These are phyloP conservation scores for Vaccinium darrowii DNA, from an alignment of 148 eudicot species.

Conservation along the genomic window DNA sequence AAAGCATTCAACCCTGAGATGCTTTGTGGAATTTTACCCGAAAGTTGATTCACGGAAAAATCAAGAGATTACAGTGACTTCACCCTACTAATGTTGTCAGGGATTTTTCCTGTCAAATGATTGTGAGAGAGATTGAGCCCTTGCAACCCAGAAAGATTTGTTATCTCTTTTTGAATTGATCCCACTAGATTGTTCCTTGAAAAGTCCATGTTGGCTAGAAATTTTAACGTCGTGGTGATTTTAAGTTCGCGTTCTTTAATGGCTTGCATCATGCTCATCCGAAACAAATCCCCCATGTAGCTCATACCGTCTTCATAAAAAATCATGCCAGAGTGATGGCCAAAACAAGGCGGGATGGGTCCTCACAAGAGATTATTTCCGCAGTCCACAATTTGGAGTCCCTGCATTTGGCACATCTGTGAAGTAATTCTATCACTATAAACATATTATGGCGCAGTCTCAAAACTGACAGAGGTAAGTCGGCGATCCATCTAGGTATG, in stretches of 20 bases:
- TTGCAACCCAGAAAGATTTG: constrained; percentile 16
- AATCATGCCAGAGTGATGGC: constrained; percentile 20
- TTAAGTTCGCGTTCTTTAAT: constrained; percentile 22
- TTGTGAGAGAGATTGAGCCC: constrained; percentile 32
- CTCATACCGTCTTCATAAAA: neutral
- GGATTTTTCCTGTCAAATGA: too few relatives aligned
- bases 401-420: neutral
- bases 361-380: constrained; percentile 33
- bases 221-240: constrained; percentile 11
- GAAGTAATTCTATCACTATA: neutral
- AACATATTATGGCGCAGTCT: neutral
- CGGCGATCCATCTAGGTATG: too few relatives aligned
- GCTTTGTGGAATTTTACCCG: too few relatives aligned
- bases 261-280: neutral
- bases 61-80: too few relatives aligned
- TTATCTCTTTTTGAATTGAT: constrained; percentile 31
- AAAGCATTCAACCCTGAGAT: too few relatives aligned
- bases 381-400: constrained; percentile 30
- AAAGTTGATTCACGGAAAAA: too few relatives aligned
- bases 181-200: constrained; percentile 41
- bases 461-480: too few relatives aligned
- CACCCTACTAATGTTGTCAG: too few relatives aligned
- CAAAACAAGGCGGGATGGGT: constrained; percentile 27
- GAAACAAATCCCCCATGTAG: fast-evolving
- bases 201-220: constrained; percentile 32